Conservation (phyloP, 2,329 filamentous ascomycete genomes). For the Diaporthe sp. region DNA sequence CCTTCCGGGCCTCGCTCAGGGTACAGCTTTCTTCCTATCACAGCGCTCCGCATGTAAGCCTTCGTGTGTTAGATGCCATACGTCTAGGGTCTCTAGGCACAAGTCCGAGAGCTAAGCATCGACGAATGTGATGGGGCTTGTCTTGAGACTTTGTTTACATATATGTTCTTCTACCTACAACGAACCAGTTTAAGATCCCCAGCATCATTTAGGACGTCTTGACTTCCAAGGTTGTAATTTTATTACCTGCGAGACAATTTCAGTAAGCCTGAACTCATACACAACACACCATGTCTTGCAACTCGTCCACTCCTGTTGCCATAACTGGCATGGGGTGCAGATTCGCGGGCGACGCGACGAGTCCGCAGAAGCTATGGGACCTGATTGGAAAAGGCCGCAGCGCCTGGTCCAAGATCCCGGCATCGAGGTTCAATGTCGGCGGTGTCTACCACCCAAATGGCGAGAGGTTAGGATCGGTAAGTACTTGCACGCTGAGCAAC, state of each 20-base stretch:
- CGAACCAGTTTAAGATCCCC: not conserved
- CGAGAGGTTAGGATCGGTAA: not conserved
- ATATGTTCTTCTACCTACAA: not conserved
- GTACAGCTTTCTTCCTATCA: not conserved
- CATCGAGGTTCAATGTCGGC: not conserved
- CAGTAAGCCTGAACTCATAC: not conserved
- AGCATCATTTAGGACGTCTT: not conserved
- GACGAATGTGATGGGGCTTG: not conserved
- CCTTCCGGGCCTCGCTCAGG: not conserved
- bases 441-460: not conserved
- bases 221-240: too few relatives aligned
- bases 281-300: not conserved
- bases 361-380: constrained; percentile 55
- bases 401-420: not conserved
- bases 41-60: not conserved
- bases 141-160: not conserved
- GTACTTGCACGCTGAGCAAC: not conserved
- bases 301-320: constrained; percentile 9
- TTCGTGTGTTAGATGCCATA: not conserved
- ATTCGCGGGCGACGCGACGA: constrained; percentile 52
- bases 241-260: not conserved
- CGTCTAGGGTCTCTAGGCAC: not conserved
- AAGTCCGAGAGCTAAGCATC: not conserved
- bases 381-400: constrained; percentile 33
- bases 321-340: constrained; percentile 49